Conservation (phyloP, 495 filamentous ascomycete genomes). For the Annulohypoxylon bovei region DNA sequence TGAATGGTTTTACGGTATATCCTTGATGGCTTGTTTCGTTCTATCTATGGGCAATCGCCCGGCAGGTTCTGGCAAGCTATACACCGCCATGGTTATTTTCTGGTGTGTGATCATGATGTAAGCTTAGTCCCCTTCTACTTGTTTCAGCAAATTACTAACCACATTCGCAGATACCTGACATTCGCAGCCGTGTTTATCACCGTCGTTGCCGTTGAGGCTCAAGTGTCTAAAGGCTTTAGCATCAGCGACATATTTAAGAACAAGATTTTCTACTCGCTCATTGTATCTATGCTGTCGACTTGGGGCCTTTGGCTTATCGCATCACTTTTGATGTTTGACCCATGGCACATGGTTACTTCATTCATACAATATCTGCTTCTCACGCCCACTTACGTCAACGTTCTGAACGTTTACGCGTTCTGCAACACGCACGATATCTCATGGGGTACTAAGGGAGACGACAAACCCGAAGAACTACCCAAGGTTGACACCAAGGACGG, state of each 20-base stretch:
- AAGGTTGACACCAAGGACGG: constrained; percentile 88
- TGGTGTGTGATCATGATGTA: constrained; percentile 95
- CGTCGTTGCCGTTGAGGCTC: constrained; percentile 78
- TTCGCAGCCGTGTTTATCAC: constrained; percentile 97
- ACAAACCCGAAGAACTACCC: constrained; percentile 84
- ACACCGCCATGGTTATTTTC: constrained; percentile 97
- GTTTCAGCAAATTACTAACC: constrained; percentile 30
- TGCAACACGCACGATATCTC: constrained; percentile 98
- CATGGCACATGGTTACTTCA: constrained; percentile 98
- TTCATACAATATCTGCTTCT: constrained; percentile 97
- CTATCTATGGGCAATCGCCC: constrained; percentile 94
- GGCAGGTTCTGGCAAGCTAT: constrained; percentile 90
- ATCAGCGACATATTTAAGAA: constrained; percentile 82
- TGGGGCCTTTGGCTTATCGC: constrained; percentile 94
- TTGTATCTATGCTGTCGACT: constrained; percentile 89
- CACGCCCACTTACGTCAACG: constrained; percentile 94
- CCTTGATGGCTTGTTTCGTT: constrained; percentile 93
- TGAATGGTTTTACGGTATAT: constrained; percentile 94
- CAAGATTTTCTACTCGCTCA: constrained; percentile 89
- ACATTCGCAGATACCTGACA: constrained; percentile 73
- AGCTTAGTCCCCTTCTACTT: constrained; percentile 42
- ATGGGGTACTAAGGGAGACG: constrained; percentile 96
- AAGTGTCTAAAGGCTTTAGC: constrained; percentile 71
- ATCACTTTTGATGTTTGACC: constrained; percentile 95
- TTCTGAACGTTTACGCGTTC: constrained; percentile 97